A percentile compares a stretch with the other conserved stretches of the same genome.
Evolutionary conservation across 768 basidiomycete species (phyloP).

Genomic region (Gloeophyllum trabeum): DNA sequence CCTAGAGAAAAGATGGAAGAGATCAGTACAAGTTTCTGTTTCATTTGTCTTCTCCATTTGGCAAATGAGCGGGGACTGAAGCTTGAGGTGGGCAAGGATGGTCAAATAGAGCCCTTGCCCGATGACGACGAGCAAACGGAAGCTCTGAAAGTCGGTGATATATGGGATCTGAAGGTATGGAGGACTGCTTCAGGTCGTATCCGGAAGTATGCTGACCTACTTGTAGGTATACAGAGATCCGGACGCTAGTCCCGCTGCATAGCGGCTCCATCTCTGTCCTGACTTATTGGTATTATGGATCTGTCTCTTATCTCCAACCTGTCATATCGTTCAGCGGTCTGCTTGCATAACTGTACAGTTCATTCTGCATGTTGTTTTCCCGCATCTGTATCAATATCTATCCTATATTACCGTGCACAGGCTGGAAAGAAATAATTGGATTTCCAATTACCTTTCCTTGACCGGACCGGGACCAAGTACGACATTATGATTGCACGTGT

Average conservation of each 20-base stretch:
- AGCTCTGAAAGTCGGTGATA: constrained; percentile 47
- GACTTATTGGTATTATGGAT: too few species aligned
- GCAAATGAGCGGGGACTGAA: constrained; percentile 95
- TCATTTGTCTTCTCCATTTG: constrained; percentile 92
- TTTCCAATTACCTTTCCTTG: too few species aligned
- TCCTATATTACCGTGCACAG: too few species aligned
- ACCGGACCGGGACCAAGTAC: too few species aligned
- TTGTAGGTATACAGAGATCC: constrained; percentile 14
- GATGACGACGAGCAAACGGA: constrained; percentile 23
- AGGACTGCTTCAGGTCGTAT: background rate
- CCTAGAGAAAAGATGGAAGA: constrained; percentile 93
- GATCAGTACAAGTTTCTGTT: constrained; percentile 98
- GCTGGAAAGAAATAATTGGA: too few species aligned
- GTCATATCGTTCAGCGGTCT: too few species aligned
- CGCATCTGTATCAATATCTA: too few species aligned
- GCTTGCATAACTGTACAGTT: too few species aligned
- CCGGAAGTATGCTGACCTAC: background rate
- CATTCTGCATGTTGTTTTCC: too few species aligned
- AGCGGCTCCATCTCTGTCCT: constrained; percentile 9
- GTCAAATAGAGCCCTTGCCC: constrained; percentile 19
- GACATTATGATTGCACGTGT: too few species aligned
- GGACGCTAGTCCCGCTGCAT: constrained; percentile 11
- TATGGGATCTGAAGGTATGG: constrained; percentile 68
- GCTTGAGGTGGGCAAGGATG: constrained; percentile 41
- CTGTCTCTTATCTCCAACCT: too few species aligned